Percentiles rank a stretch among this genome's conserved stretches.
Conservation (phyloP, 2,329 filamentous ascomycete genomes). For the Orbilia blumenaviensis region DNA sequence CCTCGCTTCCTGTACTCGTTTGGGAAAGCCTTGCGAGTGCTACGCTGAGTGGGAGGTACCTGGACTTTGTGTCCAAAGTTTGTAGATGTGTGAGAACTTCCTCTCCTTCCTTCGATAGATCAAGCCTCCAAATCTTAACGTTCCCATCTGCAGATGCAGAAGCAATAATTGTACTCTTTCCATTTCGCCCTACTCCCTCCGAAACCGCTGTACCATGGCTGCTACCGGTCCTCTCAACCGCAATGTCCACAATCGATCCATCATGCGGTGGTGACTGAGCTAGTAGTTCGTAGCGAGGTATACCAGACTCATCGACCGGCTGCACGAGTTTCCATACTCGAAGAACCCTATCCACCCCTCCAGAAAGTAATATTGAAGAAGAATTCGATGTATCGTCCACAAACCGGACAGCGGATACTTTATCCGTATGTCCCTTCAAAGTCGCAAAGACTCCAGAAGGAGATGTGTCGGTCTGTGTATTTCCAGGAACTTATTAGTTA, state of each 20-base stretch:
- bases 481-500: conserved; percentile 54
- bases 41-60: conserved; percentile 82
- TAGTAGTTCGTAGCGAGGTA: conserved; percentile 29
- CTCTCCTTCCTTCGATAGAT: conserved; percentile 51
- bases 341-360: conserved; percentile 79
- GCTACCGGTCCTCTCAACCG: conserved; percentile 28
- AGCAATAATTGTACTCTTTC: conserved; percentile 62
- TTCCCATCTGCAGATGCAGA: conserved; percentile 72
- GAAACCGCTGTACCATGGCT: not conserved
- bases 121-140: conserved; percentile 74
- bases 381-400: conserved; percentile 67
- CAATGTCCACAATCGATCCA: conserved; percentile 47
- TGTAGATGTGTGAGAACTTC: conserved; percentile 68
- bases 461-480: conserved; percentile 62
- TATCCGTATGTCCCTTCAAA: conserved; percentile 78
- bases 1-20: not conserved
- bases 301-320: not conserved
- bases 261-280: conserved; percentile 16
- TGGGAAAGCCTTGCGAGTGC: conserved; percentile 70
- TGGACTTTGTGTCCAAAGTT: conserved; percentile 76
- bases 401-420: conserved; percentile 85
- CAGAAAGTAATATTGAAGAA: conserved; percentile 74
- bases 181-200: not conserved
- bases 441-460: conserved; percentile 71
- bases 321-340: conserved; percentile 61